Evolutionary conservation across 2,329 filamentous ascomycete genomes (phyloP).

Genomic region (Exophiala xenobiotica): DNA sequence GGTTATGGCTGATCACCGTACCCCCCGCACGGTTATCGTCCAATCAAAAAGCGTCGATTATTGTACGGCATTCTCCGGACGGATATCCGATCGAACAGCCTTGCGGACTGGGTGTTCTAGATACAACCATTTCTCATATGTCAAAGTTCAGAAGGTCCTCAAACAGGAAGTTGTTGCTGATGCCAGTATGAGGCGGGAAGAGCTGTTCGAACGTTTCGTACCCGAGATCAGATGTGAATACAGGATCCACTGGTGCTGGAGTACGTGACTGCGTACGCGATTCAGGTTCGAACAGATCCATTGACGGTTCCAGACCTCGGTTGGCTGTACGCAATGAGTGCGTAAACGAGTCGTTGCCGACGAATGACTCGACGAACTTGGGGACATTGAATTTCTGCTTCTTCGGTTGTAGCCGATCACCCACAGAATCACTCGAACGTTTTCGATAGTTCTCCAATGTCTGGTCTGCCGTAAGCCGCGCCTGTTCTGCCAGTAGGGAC

Average conservation of each 20-base stretch:
- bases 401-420: slow-evolving; percentile 18
- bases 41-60: slow-evolving; percentile 11
- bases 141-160: slow-evolving; percentile 28
- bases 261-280: slow-evolving; percentile 7
- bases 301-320: slow-evolving; percentile 12
- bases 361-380: slow-evolving; percentile 29
- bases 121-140: slow-evolving; percentile 8
- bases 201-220: slow-evolving; percentile 28
- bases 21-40: slow-evolving; percentile 16
- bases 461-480: slow-evolving; percentile 26
- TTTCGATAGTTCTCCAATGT: slow-evolving; percentile 28
- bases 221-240: slow-evolving; percentile 19
- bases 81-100: slow-evolving; percentile 8
- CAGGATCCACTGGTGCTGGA: slow-evolving; percentile 11
- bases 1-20: slow-evolving; percentile 11
- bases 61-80: slow-evolving; percentile 11
- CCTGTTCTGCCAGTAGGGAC: slow-evolving; percentile 29
- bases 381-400: slow-evolving; percentile 31
- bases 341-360: slow-evolving; percentile 27
- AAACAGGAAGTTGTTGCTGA: slow-evolving; percentile 30
- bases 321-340: slow-evolving; percentile 17
- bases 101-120: neutral
- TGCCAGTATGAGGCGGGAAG: slow-evolving; percentile 27
- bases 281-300: slow-evolving; percentile 22
- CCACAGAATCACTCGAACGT: slow-evolving; percentile 19